Evolutionary conservation across 495 filamentous ascomycete genomes (phyloP).

Genomic region (Bacidia rubella): DNA sequence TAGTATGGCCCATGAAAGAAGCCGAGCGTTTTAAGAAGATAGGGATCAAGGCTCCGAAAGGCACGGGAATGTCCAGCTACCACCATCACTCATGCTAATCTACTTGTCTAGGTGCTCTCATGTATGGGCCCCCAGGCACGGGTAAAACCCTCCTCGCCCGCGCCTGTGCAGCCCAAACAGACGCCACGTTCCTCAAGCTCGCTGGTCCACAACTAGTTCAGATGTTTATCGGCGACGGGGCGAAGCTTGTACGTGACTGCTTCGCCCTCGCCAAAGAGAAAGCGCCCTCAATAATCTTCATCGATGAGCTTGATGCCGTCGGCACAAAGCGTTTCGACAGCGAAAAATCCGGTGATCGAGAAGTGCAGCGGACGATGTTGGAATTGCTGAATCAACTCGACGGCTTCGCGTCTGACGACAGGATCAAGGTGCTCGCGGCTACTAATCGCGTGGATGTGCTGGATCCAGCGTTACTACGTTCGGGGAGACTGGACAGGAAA

Average conservation of each 20-base stretch:
- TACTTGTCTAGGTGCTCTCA: slow-evolving; percentile 59
- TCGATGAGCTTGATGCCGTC: slow-evolving; percentile 93
- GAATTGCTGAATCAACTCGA: slow-evolving; percentile 98
- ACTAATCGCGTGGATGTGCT: slow-evolving; percentile 98
- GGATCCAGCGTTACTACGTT: slow-evolving; percentile 85
- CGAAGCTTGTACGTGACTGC: slow-evolving; percentile 88
- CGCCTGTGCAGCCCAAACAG: slow-evolving; percentile 94
- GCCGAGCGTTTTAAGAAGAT: slow-evolving; percentile 98
- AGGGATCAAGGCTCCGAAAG: slow-evolving; percentile 99
- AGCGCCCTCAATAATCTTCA: slow-evolving; percentile 97
- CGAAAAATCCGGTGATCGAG: slow-evolving; percentile 94
- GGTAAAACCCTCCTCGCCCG: slow-evolving; percentile 95
- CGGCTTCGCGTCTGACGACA: slow-evolving; percentile 96
- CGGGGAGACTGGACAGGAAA: slow-evolving; percentile 91
- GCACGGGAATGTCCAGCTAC: slow-evolving; percentile 33
- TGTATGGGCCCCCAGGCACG: slow-evolving; percentile 96
- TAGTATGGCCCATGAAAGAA: slow-evolving; percentile 99
- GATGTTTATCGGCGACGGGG: slow-evolving; percentile 98
- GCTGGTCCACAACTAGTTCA: slow-evolving; percentile 98
- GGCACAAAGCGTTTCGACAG: slow-evolving; percentile 98
- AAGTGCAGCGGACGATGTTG: slow-evolving; percentile 98
- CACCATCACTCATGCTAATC: neutral
- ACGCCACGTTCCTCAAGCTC: slow-evolving; percentile 98
- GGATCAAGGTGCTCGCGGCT: slow-evolving; percentile 95
- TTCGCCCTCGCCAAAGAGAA: slow-evolving; percentile 83